These are phyloP conservation scores for Sideroxylon spinosum DNA, from an alignment of 179 eudicot genomes.

Conservation along the genomic window DNA sequence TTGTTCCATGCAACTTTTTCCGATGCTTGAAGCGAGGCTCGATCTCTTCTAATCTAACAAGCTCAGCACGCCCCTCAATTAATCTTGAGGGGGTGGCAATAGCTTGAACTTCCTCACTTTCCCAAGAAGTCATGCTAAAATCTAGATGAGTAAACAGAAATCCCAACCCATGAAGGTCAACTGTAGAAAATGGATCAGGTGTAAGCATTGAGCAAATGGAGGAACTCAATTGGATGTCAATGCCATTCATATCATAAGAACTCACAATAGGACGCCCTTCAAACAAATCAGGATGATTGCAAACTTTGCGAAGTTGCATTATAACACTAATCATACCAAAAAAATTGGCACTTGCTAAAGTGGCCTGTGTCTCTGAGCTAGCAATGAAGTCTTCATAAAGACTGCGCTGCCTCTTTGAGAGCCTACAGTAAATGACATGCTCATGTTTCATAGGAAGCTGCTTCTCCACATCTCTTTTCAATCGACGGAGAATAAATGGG, in stretches of 20 bases:
- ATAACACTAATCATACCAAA: constrained; percentile 96
- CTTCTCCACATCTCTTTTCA: constrained; percentile 96
- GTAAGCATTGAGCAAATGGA: constrained; percentile 65
- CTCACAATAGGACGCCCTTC: constrained; percentile 99
- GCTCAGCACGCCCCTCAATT: constrained; percentile 51
- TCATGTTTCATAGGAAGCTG: constrained; percentile 90
- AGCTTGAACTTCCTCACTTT: constrained; percentile 79
- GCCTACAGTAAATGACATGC: constrained; percentile 93
- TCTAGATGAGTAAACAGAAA: constrained; percentile 78
- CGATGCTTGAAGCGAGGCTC: constrained; percentile 34
- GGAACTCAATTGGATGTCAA: constrained; percentile 75
- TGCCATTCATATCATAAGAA: constrained; percentile 92
- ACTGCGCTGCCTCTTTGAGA: constrained; percentile 92
- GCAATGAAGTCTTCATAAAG: constrained; percentile 98
- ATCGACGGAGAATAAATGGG: constrained; percentile 88
- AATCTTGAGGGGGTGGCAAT: constrained; percentile 82
- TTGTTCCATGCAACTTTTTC: constrained; percentile 46
- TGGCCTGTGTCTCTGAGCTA: constrained; percentile 95
- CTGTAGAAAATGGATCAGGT: constrained; percentile 52
- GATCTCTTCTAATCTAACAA: constrained; percentile 29
- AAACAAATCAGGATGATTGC: constrained; percentile 99
- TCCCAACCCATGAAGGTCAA: constrained; percentile 69
- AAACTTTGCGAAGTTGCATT: constrained; percentile 99
- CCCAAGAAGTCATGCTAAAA: constrained; percentile 91
- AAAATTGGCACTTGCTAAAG: constrained; percentile 85